Evolutionary conservation across 2,329 filamentous ascomycete species (phyloP).

Genomic region (Cordyceps farinosa): DNA sequence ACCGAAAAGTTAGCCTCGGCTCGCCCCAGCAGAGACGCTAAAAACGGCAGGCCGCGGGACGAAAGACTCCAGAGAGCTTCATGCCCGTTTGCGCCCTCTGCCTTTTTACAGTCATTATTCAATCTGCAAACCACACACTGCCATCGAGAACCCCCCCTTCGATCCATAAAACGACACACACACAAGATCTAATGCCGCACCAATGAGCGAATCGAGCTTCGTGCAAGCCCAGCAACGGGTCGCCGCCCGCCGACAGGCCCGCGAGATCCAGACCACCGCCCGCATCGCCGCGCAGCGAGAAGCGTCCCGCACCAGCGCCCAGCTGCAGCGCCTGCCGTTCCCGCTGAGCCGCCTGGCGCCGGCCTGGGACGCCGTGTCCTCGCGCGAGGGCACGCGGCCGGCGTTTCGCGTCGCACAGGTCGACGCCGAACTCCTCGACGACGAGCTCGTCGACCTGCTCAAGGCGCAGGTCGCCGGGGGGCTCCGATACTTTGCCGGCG

Average conservation of each 20-base stretch:
- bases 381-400: constrained; percentile 74
- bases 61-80: constrained; percentile 1
- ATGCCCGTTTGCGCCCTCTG: background rate
- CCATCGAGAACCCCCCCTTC: background rate
- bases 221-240: constrained; percentile 86
- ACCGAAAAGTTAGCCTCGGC: constrained; percentile 13
- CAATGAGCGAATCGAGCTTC: constrained; percentile 63
- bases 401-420: constrained; percentile 93
- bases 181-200: constrained; percentile 20
- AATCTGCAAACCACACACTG: background rate
- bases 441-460: constrained; percentile 83
- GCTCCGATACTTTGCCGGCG: constrained; percentile 77
- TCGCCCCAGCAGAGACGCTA: constrained; percentile 13
- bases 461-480: constrained; percentile 83
- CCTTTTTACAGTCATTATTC: background rate
- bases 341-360: constrained; percentile 59
- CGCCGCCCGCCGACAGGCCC: constrained; percentile 71
- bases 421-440: constrained; percentile 90
- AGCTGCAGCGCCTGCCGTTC: constrained; percentile 56
- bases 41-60: constrained; percentile 12
- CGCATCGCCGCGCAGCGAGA: constrained; percentile 49
- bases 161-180: background rate
- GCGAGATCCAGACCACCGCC: constrained; percentile 63
- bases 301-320: constrained; percentile 50
- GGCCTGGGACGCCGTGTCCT: constrained; percentile 68